Evolutionary conservation across 331 rosid genomes (phyloP), one percentile per base, ranked within the genome.

Genomic region (Stylosanthes scabra): DNA sequence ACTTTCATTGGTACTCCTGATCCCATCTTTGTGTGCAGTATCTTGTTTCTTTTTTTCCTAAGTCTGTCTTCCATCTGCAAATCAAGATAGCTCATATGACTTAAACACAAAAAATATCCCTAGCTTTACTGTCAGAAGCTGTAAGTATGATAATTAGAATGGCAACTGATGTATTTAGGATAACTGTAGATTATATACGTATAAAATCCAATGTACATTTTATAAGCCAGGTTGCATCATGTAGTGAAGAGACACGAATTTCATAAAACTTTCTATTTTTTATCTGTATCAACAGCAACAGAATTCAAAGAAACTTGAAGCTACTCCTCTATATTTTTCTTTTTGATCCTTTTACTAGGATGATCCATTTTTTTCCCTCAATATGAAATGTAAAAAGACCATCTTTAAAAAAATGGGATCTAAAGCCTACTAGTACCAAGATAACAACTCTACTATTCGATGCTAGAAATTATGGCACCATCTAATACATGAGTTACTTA

Each of bases 41-140:
- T 86, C 74, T 86, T 89, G 78, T 82, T 86, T 88, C 97, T 86
- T 66, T 94, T 94, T 83, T 80, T 89, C 82, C 89, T 86, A 49
- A 94, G 59, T 91, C 98, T 89, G 28, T 86, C 97, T 74, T 94
- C 91, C 87, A 94, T 85, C 99, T 94, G 83, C 83, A 81, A 81
- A 78, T 54, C 63, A 47, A 50, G 42, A 54, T 77, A 57, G 47
- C 76, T 50, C 72, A 45, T 60, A 65, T 71, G 71, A 52, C 37
- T 60, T 59, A 68, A 65, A 55, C 69, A 45, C 13, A 14, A 16
- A 27, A 16, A 59, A 16, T n/a, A 57, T 42, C 63, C 39, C 67
- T 50, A 0, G 27, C 57, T 15, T 51, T 4, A 31, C 37, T 31
- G 37, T 31, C 37, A 5, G 37, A 31, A 31, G 3, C 37, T 31